These are phyloP conservation scores for Medicago ruthenica DNA, from an alignment of 306 rosid species.

Conservation along the genomic window DNA sequence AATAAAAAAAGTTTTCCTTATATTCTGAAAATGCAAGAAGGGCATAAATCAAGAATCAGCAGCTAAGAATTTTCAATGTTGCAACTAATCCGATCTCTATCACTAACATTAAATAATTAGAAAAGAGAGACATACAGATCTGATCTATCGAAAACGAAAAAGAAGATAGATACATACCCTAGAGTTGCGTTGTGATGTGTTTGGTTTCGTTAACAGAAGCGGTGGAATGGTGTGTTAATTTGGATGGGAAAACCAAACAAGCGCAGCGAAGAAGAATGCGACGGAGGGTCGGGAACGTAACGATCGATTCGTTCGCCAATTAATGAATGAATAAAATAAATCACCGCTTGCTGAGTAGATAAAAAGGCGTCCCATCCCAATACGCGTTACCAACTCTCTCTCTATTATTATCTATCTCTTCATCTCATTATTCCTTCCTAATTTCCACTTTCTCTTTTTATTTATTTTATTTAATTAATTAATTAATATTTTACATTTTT, in stretches of 20 bases:
- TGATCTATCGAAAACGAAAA: neutral
- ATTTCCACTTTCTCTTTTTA: neutral
- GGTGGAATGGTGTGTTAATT: neutral
- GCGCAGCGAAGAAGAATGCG: neutral
- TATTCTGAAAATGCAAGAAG: neutral
- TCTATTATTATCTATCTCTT: neutral
- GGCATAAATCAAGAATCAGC: neutral
- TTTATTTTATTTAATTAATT: neutral
- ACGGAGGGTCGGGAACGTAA: neutral
- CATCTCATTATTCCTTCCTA: neutral
- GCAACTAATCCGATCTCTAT: neutral
- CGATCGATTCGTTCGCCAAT: neutral
- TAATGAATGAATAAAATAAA: neutral
- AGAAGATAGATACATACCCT: neutral
- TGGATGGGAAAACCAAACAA: neutral
- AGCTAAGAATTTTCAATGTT: neutral
- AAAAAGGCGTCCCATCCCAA: neutral
- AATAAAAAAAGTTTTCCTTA: no score
- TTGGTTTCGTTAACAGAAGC: neutral
- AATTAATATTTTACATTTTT: no score
- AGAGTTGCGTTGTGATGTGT: neutral
- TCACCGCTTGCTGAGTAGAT: neutral
- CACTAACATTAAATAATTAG: no score
- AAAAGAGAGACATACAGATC: neutral
- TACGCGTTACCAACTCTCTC: neutral